Base-by-base conservation (phyloP, 2,329 filamentous ascomycete species). In the Aspergillus tamarii region DNA sequence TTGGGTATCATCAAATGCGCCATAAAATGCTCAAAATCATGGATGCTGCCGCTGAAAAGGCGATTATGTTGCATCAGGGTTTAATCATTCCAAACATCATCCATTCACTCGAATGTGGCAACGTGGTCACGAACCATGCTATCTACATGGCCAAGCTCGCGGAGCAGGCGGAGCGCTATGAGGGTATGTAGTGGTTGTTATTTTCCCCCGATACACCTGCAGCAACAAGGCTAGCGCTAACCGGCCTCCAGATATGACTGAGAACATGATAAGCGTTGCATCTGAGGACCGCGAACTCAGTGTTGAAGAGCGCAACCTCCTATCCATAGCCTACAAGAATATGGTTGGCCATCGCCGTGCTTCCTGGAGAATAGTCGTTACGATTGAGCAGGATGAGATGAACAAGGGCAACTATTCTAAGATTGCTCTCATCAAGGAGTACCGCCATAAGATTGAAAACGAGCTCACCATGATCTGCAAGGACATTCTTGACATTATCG, bases 251-350 rank as follows among this genome's bases (percentile, higher is more conserved):
- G 30, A 32, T 32, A 32, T 32, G 30, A 2, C 7, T 32, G 30
- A 32, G 30, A 32, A 32, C 30, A 32, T 32, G 30, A 10, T 32
- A 10, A 32, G 30, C 30, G 7, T 32, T 32, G 30, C 30, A 10
- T 32, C 30, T 32, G 30, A 82, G 87, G 62, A 61, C 32, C 59
- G 88, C 74, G 88, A 90, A 78, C 84, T 90, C 74, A 86, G 87
- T 67, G 88, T 90, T 70, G 88, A 90, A 84, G 88, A 90, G 82
- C 87, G 88, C 78, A 98, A 98, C 86, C 91, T 99, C 70, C 90
- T 99, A 72, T 97, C 93, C 72, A 94, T 98, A 77, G 94, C 94
- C 81, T 99, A 99, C 91, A 98, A 98, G 92, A 98, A 98, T 84
- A 94, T 98, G 67, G 93, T 98, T 77, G 94, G 95, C 77, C 96